Percentiles rank a stretch among this genome's conserved stretches.
phyloP scores from a whole-genome alignment of 495 filamentous ascomycete species.

The Daldinia childiae region DNA sequence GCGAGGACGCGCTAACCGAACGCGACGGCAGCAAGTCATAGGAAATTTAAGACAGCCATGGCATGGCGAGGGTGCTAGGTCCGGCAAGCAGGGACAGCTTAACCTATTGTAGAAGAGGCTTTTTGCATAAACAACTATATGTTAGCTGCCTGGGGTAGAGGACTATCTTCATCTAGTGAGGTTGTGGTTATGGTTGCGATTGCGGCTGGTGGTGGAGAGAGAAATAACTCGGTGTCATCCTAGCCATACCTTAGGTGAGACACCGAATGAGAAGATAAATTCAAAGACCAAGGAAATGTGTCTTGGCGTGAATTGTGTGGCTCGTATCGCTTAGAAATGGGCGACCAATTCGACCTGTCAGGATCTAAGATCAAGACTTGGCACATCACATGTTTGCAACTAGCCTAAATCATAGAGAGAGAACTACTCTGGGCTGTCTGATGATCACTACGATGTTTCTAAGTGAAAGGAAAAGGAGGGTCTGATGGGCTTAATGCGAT shows the following conservation, averaged over 20 bases:
- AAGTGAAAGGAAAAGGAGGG: slow-evolving; percentile 28
- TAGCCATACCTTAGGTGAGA: slow-evolving; percentile 25
- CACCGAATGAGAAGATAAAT: slow-evolving; percentile 30
- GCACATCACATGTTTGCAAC: slow-evolving; percentile 40
- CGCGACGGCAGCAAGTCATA: slow-evolving; percentile 1
- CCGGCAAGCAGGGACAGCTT: slow-evolving; percentile 27
- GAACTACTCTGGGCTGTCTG: slow-evolving; percentile 15
- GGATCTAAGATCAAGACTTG: slow-evolving; percentile 40
- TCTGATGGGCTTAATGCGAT: slow-evolving; percentile 39
- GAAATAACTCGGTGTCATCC: slow-evolving; percentile 13
- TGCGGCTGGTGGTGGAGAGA: slow-evolving; percentile 39
- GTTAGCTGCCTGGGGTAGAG: slow-evolving; percentile 29
- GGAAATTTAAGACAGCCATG: slow-evolving; percentile 7
- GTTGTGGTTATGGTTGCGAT: background rate
- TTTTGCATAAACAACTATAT: slow-evolving; percentile 21
- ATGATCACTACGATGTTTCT: slow-evolving; percentile 25
- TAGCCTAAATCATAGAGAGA: slow-evolving; percentile 21
- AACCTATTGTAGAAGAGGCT: slow-evolving; percentile 25
- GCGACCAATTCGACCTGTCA: slow-evolving; percentile 36
- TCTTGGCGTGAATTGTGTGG: slow-evolving; percentile 38
- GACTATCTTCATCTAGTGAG: slow-evolving; percentile 13
- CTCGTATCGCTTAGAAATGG: slow-evolving; percentile 32
- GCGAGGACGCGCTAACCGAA: slow-evolving; percentile 11
- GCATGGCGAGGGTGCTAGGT: slow-evolving; percentile 7
- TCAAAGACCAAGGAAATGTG: slow-evolving; percentile 13